These are phyloP conservation scores for Spathaspora sp. DNA, from an alignment of 1,139 yeast species.

Conservation along the genomic window DNA sequence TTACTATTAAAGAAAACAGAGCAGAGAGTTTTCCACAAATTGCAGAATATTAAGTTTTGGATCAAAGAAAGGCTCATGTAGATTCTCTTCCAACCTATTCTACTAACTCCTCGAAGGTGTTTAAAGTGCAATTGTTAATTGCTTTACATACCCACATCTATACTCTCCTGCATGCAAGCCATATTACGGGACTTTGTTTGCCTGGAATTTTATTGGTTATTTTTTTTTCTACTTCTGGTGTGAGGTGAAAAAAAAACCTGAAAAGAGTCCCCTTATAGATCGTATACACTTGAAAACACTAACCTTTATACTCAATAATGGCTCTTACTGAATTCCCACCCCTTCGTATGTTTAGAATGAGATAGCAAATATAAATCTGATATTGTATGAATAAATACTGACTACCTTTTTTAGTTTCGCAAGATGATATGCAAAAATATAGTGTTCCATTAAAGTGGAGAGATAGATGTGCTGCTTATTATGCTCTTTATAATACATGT, in stretches of 20 bases:
- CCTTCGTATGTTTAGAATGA: constrained; percentile 43
- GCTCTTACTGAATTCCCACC: constrained; percentile 52
- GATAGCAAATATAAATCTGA: neutral
- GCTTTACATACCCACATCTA: neutral
- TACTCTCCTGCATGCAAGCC: constrained; percentile 12
- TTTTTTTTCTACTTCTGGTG: neutral
- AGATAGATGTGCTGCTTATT: constrained; percentile 81
- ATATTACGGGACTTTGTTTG: constrained; percentile 10
- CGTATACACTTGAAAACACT: neutral
- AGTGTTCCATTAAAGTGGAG: constrained; percentile 81
- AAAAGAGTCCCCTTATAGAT: neutral
- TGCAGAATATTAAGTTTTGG: neutral
- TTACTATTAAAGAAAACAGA: neutral
- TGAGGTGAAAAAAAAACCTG: constrained; percentile 3
- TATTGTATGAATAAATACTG: constrained; percentile 1
- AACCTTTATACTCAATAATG: constrained; percentile 20
- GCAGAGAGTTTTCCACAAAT: neutral
- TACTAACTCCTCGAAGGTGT: neutral
- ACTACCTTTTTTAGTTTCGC: constrained; percentile 50
- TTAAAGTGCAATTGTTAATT: neutral
- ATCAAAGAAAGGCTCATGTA: neutral
- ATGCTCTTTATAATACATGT: constrained; percentile 56
- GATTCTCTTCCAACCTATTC: neutral
- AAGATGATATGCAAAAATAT: constrained; percentile 81
- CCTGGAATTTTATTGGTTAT: constrained; percentile 15